Evolutionary conservation across 208 protist genomes (phyloP).

Genomic region (Borovskyia barvae): DNA sequence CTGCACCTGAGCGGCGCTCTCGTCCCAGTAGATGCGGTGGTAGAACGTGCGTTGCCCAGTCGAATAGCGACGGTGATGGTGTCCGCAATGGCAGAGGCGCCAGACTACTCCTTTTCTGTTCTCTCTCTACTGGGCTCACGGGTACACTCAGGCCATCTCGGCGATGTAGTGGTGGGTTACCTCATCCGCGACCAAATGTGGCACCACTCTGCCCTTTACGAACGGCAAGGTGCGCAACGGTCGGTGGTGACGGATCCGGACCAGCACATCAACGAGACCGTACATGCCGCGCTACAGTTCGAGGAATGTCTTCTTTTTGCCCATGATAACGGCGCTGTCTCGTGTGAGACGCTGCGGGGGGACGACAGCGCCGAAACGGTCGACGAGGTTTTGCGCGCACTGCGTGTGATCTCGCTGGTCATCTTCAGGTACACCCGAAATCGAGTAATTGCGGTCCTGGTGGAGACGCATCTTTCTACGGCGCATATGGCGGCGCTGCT

Average conservation of each 20-base stretch:
- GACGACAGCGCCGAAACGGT: constrained; percentile 10
- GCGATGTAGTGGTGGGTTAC: constrained; percentile 24
- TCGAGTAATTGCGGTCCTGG: constrained; percentile 22
- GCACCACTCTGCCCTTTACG: constrained; percentile 7
- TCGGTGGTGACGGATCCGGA: neutral
- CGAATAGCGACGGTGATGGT: constrained; percentile 37
- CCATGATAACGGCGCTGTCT: constrained; percentile 36
- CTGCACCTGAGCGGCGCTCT: constrained; percentile 20
- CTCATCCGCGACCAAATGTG: constrained; percentile 21
- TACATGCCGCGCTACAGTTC: constrained; percentile 11
- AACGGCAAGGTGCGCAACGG: constrained; percentile 12
- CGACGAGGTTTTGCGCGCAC: constrained; percentile 21
- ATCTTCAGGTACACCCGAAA: constrained; percentile 30
- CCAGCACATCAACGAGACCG: neutral
- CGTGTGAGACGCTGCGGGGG: constrained; percentile 28
- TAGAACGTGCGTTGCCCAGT: constrained; percentile 46
- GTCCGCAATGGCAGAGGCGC: constrained; percentile 22
- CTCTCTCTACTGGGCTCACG: constrained; percentile 32
- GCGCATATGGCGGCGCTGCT: constrained; percentile 40
- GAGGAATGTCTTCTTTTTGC: constrained; percentile 68
- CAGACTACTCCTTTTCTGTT: constrained; percentile 33
- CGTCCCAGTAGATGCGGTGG: constrained; percentile 27
- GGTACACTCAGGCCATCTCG: constrained; percentile 18
- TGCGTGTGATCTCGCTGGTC: constrained; percentile 34
- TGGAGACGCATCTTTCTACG: constrained; percentile 29